These are phyloP conservation scores for Cryptococcus wingfieldii DNA, from an alignment of 1,284 basidiomycete species.

Conservation along the genomic window DNA sequence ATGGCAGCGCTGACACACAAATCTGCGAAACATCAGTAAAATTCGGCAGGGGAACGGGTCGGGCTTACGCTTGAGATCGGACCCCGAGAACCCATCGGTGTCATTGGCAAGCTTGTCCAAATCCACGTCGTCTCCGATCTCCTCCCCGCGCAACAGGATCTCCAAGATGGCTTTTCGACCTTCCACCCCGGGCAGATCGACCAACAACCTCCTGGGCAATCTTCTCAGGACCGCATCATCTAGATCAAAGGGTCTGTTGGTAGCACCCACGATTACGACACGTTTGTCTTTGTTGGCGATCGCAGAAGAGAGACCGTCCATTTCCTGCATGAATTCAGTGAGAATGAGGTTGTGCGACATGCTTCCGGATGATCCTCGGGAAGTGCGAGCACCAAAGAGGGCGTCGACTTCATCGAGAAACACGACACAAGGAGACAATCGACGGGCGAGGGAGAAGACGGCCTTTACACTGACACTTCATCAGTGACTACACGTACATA, in stretches of 20 bases:
- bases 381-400: constrained; percentile 81
- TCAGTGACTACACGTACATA: not conserved
- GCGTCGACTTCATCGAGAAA: constrained; percentile 97
- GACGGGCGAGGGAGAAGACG: constrained; percentile 82
- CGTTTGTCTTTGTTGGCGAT: constrained; percentile 69
- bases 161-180: constrained; percentile 79
- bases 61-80: constrained; percentile 84
- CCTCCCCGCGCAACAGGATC: constrained; percentile 75
- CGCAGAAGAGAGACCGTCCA: constrained; percentile 75
- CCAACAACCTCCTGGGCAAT: constrained; percentile 72
- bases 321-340: constrained; percentile 94
- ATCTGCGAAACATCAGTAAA: constrained; percentile 53
- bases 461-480: constrained; percentile 58
- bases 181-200: constrained; percentile 76
- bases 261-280: constrained; percentile 90
- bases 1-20: constrained; percentile 82
- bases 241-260: constrained; percentile 61
- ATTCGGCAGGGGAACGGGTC: not conserved
- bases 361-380: constrained; percentile 67
- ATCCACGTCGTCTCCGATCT: constrained; percentile 64
- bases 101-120: constrained; percentile 61
- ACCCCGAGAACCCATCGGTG: constrained; percentile 83
- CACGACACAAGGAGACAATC: constrained; percentile 84
- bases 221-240: constrained; percentile 64
- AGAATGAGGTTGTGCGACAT: constrained; percentile 65